phyloP scores from a whole-genome alignment of 2,329 filamentous ascomycete species.

The Cylindrodendrum hubeiense region DNA sequence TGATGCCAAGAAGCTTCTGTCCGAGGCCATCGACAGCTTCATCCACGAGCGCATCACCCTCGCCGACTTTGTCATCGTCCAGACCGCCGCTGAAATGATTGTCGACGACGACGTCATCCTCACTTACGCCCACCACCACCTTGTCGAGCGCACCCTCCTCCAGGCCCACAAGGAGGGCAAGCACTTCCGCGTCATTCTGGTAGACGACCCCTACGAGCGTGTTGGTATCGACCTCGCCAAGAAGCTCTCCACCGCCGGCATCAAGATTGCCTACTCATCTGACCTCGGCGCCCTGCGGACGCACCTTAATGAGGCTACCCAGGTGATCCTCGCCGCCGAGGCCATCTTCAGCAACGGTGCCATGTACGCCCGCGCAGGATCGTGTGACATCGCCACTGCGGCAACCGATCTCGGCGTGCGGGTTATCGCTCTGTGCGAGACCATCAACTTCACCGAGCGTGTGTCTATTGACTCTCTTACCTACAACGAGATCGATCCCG shows the following conservation, averaged over 20 bases:
- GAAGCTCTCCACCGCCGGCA: conserved; percentile 73
- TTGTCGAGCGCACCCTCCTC: conserved; percentile 86
- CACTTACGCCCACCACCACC: conserved; percentile 86
- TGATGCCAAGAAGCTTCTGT: conserved; percentile 83
- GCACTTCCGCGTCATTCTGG: conserved; percentile 84
- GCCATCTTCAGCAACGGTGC: conserved; percentile 96
- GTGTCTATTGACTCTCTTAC: conserved; percentile 94
- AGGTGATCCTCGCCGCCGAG: conserved; percentile 90
- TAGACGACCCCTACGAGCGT: conserved; percentile 75
- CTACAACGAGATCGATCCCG: conserved; percentile 90
- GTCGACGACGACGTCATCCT: conserved; percentile 84
- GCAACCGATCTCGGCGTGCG: conserved; percentile 82
- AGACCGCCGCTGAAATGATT: conserved; percentile 81
- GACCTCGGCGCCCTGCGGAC: conserved; percentile 81
- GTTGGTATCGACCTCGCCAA: conserved; percentile 73
- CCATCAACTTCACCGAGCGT: conserved; percentile 89
- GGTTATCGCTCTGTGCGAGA: conserved; percentile 92
- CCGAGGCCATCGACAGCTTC: conserved; percentile 87
- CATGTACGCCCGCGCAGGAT: conserved; percentile 89
- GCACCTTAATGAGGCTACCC: conserved; percentile 74
- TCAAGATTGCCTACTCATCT: conserved; percentile 85
- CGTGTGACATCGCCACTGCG: conserved; percentile 86
- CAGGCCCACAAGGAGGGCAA: conserved; percentile 78
- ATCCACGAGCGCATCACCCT: conserved; percentile 90
- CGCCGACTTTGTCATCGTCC: conserved; percentile 87